Conservation (phyloP, 2,329 filamentous ascomycete genomes). For the Cercospora sp. region DNA sequence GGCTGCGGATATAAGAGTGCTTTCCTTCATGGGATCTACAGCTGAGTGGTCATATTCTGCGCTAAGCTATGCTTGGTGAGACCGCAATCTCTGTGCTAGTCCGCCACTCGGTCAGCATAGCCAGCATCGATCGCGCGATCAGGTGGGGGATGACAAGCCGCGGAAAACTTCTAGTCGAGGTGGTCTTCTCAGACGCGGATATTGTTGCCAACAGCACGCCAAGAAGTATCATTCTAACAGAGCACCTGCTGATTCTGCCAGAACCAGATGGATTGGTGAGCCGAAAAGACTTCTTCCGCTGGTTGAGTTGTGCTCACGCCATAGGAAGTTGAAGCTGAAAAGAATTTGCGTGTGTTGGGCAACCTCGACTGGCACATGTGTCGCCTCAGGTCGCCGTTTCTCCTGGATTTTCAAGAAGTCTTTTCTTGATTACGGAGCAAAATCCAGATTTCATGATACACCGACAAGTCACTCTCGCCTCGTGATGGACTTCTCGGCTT, state of each 20-base stretch:
- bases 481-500: not conserved
- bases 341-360: not conserved
- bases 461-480: not conserved
- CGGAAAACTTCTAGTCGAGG: not conserved
- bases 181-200: not conserved
- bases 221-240: not conserved
- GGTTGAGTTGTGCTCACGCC: not conserved
- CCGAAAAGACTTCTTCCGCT: not conserved
- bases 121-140: not conserved
- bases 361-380: not conserved
- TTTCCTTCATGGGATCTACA: not conserved
- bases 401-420: not conserved
- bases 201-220: not conserved
- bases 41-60: not conserved
- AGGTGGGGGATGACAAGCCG: not conserved
- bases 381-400: not conserved
- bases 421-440: not conserved
- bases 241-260: not conserved
- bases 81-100: not conserved
- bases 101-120: not conserved
- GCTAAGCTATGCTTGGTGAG: not conserved
- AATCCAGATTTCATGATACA: not conserved
- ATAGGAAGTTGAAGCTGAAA: not conserved
- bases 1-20: not conserved
- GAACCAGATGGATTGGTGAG: not conserved